Evolutionary conservation across 2,329 filamentous ascomycete genomes (phyloP), one percentile per base, ranked within the genome.

Genomic region (Colletotrichum sidae): DNA sequence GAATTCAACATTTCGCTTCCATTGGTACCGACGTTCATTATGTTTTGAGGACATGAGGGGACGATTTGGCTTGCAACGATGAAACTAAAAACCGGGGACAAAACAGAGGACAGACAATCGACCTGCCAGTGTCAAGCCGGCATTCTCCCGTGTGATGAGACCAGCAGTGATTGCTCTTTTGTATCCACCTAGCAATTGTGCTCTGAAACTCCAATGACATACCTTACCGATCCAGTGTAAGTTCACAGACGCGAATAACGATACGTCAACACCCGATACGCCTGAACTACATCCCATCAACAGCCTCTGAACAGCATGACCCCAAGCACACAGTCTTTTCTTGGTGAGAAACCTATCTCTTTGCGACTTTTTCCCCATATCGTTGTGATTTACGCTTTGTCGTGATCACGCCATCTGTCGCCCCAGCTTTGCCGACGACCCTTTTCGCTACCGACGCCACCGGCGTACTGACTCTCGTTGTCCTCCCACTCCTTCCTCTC

Each of bases 401-500:
- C 69, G 53, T 65, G 68, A 51, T 81, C 78, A 41, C 73, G 72
- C 74, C 78, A 80, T 52, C 79, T 75, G 55, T 76, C 71, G 44
- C 69, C 65, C 69, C 72, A 74, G 45, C 73, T 67, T 41, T 68
- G 70, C 37, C 73, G 75, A 35, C 78, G 74, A 1, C 78, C 80
- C 65, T 79, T 79, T 61, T 85, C 83, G 11, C 77, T 81, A 4
- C 87, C 88, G n/a, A 86, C 85, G 17, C 88, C 88, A 8, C 86
- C 87, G 1, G 84, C 86, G 73, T 86, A 93, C 70, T 82, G 84
- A 68, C 83, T 83, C 79, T 93, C 90, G 66, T 91, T 86, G 67
- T 89, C 85, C 74, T 92, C 90, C 90, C 91, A 94, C 71, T 85
- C 81, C 69, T 81, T 75, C 61, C 90, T 80, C 80, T 93, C 91